Conservation (phyloP, 2,329 filamentous ascomycete genomes). For the Alternaria sp. region DNA sequence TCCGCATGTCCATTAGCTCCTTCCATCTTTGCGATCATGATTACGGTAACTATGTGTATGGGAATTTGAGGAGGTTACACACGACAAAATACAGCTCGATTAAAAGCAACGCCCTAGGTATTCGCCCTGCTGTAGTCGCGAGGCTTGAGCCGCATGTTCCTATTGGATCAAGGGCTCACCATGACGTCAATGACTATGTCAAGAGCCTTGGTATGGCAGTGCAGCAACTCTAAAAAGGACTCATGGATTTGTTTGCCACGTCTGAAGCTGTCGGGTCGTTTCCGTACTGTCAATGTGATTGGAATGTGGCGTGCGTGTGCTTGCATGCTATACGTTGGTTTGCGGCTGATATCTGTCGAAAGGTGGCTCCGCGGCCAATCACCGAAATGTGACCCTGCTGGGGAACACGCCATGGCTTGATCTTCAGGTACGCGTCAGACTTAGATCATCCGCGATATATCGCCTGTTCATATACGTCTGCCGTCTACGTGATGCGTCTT, state of each 20-base stretch:
- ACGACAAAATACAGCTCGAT: background rate
- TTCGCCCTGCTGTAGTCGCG: background rate
- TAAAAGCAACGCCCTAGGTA: background rate
- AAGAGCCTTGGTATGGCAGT: conserved; percentile 4
- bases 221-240: background rate
- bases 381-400: background rate
- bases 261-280: background rate
- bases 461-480: background rate
- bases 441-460: background rate
- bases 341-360: background rate
- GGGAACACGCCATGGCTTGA: background rate
- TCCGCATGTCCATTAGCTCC: background rate
- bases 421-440: background rate
- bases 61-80: background rate
- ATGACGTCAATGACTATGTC: conserved; percentile 13
- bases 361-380: conserved; percentile 3
- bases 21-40: conserved; percentile 9
- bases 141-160: conserved; percentile 1
- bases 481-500: background rate
- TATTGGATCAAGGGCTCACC: conserved; percentile 7
- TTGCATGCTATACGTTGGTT: background rate
- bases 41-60: background rate
- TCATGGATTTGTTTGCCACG: background rate
- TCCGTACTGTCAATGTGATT: background rate
- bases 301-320: background rate